Conservation (phyloP, 495 filamentous ascomycete species). For the Hyaloscypha bicolor region DNA sequence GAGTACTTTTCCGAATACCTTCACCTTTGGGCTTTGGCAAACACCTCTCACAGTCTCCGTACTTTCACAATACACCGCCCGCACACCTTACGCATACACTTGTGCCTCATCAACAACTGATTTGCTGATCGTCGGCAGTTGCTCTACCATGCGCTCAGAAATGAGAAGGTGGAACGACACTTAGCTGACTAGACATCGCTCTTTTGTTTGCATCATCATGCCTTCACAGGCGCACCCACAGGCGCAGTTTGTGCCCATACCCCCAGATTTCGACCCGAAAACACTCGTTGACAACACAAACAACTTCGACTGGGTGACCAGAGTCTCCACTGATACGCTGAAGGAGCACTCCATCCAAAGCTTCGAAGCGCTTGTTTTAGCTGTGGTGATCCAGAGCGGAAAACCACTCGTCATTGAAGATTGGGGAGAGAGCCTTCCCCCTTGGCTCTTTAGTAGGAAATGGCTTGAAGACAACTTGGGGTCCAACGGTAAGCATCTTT, state of each 20-base stretch:
- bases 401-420: constrained; percentile 88
- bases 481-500: constrained; percentile 63
- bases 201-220: constrained; percentile 53
- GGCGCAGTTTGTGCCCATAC: constrained; percentile 80
- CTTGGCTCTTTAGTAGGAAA: constrained; percentile 70
- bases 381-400: constrained; percentile 80
- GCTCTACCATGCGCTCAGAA: constrained; percentile 8
- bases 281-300: constrained; percentile 70
- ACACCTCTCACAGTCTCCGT: not conserved
- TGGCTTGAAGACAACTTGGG: constrained; percentile 78
- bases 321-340: constrained; percentile 75
- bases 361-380: constrained; percentile 78
- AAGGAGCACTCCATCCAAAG: constrained; percentile 67
- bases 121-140: not conserved
- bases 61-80: not conserved
- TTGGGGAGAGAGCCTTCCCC: constrained; percentile 68
- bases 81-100: not conserved
- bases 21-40: not conserved
- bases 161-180: not conserved
- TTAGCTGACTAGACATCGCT: not conserved
- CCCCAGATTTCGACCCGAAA: constrained; percentile 77
- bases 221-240: constrained; percentile 65
- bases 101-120: not conserved
- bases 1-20: not conserved
- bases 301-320: constrained; percentile 82